Evolutionary conservation across 2,329 filamentous ascomycete genomes (phyloP), one percentile per base, ranked within the genome.

Genomic region (Erysiphe pisi): DNA sequence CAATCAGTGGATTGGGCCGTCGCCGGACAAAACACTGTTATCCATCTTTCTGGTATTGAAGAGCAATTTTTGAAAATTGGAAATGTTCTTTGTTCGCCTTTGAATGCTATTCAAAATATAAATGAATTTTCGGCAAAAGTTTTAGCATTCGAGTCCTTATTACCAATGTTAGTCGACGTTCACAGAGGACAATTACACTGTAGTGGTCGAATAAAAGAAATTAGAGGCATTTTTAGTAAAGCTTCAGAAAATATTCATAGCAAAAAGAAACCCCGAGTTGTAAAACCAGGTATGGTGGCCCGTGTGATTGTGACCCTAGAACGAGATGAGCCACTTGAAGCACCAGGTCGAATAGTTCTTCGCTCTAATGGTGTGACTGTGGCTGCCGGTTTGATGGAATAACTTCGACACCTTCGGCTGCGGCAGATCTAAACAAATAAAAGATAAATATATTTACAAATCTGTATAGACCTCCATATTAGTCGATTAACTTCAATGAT

Each of bases 21-120:
- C 20, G 94, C 94, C 0, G 94, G 94, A 0, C 93, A 98, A 81
- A 97, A 95, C 78, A 89, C 92, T 22, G 90, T 90, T 0, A 84
- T 99, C n/a, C 91, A 96, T 79, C 86, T 99, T 74, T 86, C 89
- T 12, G 91, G 94, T 79, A 93, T 97, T 81, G 94, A 98, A 80
- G 88, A 92, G 0, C 87, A 92, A 22, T 91, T 97, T 80, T 87
- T 99, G 14, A 88, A 89, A 70, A 87, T 91, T 11, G 95, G 95
- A 28, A 94, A 98, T 81, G 91, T 98, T 25, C 84, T 97, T n/a
- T 97, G 93, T 83, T 86, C 88, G 73, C 86, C 89, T 0, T 85
- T 86, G 0, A 84, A 87, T 0, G 90, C 93, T 0, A 90, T 97
- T 49, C 84, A 85, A 40, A 91, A 91, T 78, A 85, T 93, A 77